Evolutionary conservation across 208 protist genomes (phyloP).

Genomic region (Leishmania tarentolae): DNA sequence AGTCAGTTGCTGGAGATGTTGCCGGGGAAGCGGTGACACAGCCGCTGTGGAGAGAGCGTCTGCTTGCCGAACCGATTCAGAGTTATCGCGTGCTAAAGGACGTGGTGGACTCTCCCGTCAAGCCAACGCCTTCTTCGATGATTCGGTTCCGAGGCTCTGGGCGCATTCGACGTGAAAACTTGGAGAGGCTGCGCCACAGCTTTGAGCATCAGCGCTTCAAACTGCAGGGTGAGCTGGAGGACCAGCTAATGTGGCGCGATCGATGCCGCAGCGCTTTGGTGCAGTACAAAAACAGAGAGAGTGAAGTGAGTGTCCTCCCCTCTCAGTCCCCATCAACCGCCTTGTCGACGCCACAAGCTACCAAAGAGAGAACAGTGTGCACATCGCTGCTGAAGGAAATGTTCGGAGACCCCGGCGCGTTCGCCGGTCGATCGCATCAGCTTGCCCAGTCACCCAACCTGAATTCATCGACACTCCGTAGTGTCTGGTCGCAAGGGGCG

Average conservation of each 20-base stretch:
- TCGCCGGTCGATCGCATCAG: not conserved
- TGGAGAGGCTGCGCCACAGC: slow-evolving; percentile 35
- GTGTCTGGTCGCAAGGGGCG: slow-evolving; percentile 59
- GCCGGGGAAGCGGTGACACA: not conserved
- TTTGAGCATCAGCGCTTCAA: slow-evolving; percentile 67
- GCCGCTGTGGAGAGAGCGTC: not conserved
- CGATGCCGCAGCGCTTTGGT: slow-evolving; percentile 55
- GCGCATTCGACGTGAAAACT: slow-evolving; percentile 15
- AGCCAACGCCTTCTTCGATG: not conserved
- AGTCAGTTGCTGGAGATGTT: too few relatives aligned
- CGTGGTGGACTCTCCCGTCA: slow-evolving; percentile 1
- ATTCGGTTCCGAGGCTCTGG: slow-evolving; percentile 5
- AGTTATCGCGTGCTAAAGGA: slow-evolving; percentile 54
- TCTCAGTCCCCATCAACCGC: not conserved
- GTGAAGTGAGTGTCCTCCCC: not conserved
- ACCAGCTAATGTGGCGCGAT: slow-evolving; percentile 47
- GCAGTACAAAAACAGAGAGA: not conserved
- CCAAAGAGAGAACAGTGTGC: not conserved
- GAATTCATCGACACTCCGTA: slow-evolving; percentile 11
- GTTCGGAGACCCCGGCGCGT: not conserved
- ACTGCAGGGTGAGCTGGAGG: slow-evolving; percentile 58
- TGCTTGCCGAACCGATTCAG: slow-evolving; percentile 43
- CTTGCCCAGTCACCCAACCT: not conserved
- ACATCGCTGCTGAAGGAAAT: slow-evolving; percentile 8
- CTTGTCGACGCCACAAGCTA: not conserved